Evolutionary conservation across 2,329 filamentous ascomycete species (phyloP).

Genomic region (Sclerotinia spermophila): DNA sequence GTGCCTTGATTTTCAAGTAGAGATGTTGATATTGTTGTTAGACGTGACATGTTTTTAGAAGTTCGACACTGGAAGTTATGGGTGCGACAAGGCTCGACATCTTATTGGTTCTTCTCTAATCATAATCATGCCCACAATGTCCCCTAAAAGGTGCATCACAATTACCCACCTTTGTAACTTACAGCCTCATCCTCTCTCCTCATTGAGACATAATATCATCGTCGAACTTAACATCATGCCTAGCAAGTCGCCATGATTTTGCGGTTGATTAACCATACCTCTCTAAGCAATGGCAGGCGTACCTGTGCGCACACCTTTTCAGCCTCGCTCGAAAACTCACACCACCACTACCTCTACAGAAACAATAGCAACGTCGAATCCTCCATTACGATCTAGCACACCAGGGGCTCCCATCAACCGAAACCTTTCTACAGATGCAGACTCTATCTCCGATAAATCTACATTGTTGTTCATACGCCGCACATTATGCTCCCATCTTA

Average conservation of each 20-base stretch:
- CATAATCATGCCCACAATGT: not conserved
- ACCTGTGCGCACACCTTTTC: conserved; percentile 17
- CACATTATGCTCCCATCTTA: conserved; percentile 70
- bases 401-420: conserved; percentile 35
- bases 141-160: not conserved
- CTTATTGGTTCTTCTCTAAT: not conserved
- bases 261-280: not conserved
- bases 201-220: not conserved
- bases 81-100: not conserved
- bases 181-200: not conserved
- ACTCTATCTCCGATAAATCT: conserved; percentile 70
- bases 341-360: conserved; percentile 5
- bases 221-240: not conserved
- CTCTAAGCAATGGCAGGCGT: conserved; percentile 18
- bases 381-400: conserved; percentile 22
- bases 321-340: conserved; percentile 18
- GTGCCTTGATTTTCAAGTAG: not conserved
- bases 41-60: not conserved
- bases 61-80: not conserved
- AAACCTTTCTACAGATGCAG: conserved; percentile 46
- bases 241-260: conserved; percentile 9
- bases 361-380: conserved; percentile 1
- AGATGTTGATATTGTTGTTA: not conserved
- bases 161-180: not conserved
- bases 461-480: conserved; percentile 78